These are phyloP conservation scores for Colletotrichum neosansevieriae DNA, from an alignment of 2,329 filamentous ascomycete species.

Conservation along the genomic window DNA sequence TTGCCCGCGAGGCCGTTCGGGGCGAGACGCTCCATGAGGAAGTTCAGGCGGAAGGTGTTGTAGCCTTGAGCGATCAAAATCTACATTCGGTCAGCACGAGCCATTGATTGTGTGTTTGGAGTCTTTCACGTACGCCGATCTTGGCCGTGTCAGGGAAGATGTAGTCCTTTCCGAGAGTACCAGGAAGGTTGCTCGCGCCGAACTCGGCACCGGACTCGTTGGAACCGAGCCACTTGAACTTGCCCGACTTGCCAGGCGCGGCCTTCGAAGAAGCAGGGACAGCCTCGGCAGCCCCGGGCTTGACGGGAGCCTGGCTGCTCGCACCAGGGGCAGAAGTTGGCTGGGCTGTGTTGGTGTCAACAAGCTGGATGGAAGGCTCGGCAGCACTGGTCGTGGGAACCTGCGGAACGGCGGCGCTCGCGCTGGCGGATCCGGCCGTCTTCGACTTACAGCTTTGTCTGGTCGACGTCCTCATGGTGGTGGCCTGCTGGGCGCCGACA, in stretches of 20 bases:
- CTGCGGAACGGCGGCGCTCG: conserved; percentile 2
- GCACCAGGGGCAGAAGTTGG: background rate
- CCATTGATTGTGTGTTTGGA: background rate
- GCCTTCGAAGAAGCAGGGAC: conserved; percentile 5
- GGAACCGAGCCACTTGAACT: conserved; percentile 57
- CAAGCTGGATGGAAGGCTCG: conserved; percentile 10
- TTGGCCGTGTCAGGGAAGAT: conserved; percentile 68
- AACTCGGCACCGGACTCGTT: conserved; percentile 73
- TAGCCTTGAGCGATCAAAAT: conserved; percentile 64
- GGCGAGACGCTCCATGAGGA: conserved; percentile 68
- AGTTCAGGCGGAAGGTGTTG: conserved; percentile 68
- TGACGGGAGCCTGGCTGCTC: background rate
- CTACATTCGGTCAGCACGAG: conserved; percentile 41
- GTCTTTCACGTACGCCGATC: conserved; percentile 51
- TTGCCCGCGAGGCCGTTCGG: conserved; percentile 57
- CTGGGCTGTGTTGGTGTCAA: conserved; percentile 25
- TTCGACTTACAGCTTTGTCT: conserved; percentile 32
- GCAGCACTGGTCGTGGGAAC: conserved; percentile 10
- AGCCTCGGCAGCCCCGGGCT: background rate
- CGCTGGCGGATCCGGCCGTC: conserved; percentile 9
- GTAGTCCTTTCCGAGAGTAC: conserved; percentile 69
- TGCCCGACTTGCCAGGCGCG: conserved; percentile 35
- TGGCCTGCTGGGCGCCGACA: conserved; percentile 7
- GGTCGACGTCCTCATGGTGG: conserved; percentile 26
- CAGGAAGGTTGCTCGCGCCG: conserved; percentile 67